Evolutionary conservation across 352 stramenopile genomes (phyloP), one percentile per base, ranked within the genome.

Genomic region (Globisporangium acanthophoron): DNA sequence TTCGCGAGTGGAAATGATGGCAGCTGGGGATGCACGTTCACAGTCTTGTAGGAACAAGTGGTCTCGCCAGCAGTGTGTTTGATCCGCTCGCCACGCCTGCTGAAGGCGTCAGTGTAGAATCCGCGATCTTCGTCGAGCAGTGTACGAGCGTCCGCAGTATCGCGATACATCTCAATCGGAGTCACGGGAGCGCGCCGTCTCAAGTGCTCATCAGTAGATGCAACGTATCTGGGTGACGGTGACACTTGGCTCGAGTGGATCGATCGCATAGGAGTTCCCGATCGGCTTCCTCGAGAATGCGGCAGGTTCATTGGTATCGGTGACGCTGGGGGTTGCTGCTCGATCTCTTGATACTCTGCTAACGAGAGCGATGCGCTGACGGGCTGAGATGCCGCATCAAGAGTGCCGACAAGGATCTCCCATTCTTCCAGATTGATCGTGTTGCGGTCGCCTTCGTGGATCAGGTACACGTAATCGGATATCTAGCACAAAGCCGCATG

Each of bases 391-490:
- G 76, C 78, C 35, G 80, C 80, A 56, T 87, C 78, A 4, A 90
- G 66, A 4, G 78, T 90, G 0, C 74, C 73, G 1, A 90, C 76
- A 11, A 88, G 58, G 43, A 88, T 87, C 52, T 74, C 61, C 80
- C 78, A 90, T 53, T 90, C 78, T 24, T 87, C 74, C 13, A 74
- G 54, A 44, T 78, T 71, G 58, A 90, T 87, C 1, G 73, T 83
- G 44, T 65, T 76, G 49, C 68, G 55, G 13, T 56, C 52, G 20
- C 72, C 78, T 76, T 90, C 78, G 27, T 90, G 76, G 41, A 90
- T 86, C 29, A 90, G 55, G 27, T 87, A 90, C 1, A 90, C 67
- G 16, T 90, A 90, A 64, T 90, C 80, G 33, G 77, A 75, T 4
- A 90, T 80, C 80, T 90, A 61, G 13, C 48, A 49, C 35, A 2